Base-by-base conservation (phyloP, 805 yeast genomes). In the Jamesozyma gamospora region DNA sequence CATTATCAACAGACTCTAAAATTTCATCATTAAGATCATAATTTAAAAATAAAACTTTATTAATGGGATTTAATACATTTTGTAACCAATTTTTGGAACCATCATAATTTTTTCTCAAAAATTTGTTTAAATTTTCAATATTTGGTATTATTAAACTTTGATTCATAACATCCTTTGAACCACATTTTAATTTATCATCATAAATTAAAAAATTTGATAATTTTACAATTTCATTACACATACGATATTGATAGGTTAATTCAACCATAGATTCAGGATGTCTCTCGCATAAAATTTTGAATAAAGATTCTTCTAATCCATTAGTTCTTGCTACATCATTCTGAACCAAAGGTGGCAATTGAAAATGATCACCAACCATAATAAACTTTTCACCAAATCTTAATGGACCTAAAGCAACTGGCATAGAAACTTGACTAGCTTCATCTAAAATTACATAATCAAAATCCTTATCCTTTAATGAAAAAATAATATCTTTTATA, bases 401-500 rank as follows among this genome's bases (percentile, higher is more conserved):
- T 35, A 92, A 58, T 0, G 98, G 97, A 0, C 97, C 98, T 24
- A 92, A 59, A 49, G 94, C 82, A 5, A 84, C 70, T 0, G 99
- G 98, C 70, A 90, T 69, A 0, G 96, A 81, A 0, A 90, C 83
- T 54, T 92, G 98, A 1, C 96, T 87, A 0, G 97, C 97, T 58
- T 92, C 99, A 58, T 92, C 99, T 33, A 92, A 72, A 32, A 92
- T 87, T 55, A 96, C 94, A 55, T 83, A 90, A 53, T 92, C 98
- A 60, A 92, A 92, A 13, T 64, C 69, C 27, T 75, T 60, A 51
- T 66, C 51, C 18, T 47, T 43, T 26, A 50, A 36, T 5, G 71
- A 62, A 39, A 54, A 46, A 35, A 52, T 21, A 1, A 49, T 34
- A 35, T 56, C 59, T 15, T 42, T 48, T 9, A 86, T 71, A 0